Evolutionary conservation across 257 asterid genomes (phyloP), one percentile per base, ranked within the genome.

Genomic region (Penstemon newberryi): DNA sequence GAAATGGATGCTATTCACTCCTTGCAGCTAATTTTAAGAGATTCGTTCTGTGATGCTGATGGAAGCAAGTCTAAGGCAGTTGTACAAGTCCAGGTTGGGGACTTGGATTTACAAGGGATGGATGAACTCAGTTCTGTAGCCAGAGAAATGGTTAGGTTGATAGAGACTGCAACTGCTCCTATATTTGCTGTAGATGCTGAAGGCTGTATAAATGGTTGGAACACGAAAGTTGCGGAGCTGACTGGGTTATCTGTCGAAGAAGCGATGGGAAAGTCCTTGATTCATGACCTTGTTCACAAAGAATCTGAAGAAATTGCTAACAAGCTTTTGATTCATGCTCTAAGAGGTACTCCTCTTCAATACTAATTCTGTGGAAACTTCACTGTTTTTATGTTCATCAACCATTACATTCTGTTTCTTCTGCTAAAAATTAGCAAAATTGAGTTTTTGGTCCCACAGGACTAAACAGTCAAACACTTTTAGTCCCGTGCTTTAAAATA

Each of bases 1-100:
- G 96, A 92, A 77, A 84, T 92, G 90, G 96, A 92, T 75, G 98
- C 96, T 6, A 87, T 87, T 68, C 96, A 90, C 70, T 90, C 96
- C 62, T 77, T 90, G 82, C 96, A 87, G 79, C 88, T 90, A 63
- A 90, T 90, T 51, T 80, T 90, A 39, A 83, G 96, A 10, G 96
- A 87, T 75, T 87, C 95, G 6, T 90, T 85, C 74, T 80, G 53
- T 73, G 80, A 79, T 53, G 82, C 72, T 67, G 92, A 73, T 64
- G 78, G 67, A 76, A 78, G 63, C 74, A 84, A 73, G 74, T 82
- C 88, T 18, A 85, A 81, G 77, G 91, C 87, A 44, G 73, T 83
- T 51, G 84, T 86, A 44, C 82, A 68, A 25, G 75, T 78, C 40
- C 85, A 68, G 47, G 63, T 33, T 46, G 77, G 55, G 74, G 85